phyloP scores from a whole-genome alignment of 1,139 yeast genomes.

The Geotrichum reessii region DNA sequence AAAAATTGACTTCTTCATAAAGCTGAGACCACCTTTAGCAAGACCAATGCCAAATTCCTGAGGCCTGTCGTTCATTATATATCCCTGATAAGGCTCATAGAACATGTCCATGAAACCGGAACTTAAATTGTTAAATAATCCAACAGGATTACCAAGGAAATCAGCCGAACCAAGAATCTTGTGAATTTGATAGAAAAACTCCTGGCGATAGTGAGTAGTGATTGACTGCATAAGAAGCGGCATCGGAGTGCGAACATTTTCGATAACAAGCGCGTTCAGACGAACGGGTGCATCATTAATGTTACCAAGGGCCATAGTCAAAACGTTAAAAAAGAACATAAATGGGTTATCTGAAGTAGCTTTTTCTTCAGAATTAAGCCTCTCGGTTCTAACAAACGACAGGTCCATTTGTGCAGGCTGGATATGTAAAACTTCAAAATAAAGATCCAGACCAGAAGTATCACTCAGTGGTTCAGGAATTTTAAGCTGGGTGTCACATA shows the following conservation, averaged over 20 bases:
- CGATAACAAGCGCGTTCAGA: conserved; percentile 79
- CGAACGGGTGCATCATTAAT: conserved; percentile 95
- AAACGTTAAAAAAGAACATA: conserved; percentile 67
- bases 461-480: conserved; percentile 66
- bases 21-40: conserved; percentile 93
- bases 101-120: conserved; percentile 95
- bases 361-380: conserved; percentile 56
- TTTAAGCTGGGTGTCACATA: conserved; percentile 58
- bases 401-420: conserved; percentile 87
- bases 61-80: conserved; percentile 87
- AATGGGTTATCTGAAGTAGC: conserved; percentile 52
- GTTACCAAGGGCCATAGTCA: conserved; percentile 96
- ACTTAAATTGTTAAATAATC: conserved; percentile 83
- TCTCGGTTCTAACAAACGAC: conserved; percentile 88
- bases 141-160: conserved; percentile 94
- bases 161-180: conserved; percentile 95
- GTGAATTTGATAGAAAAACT: conserved; percentile 85
- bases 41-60: conserved; percentile 92
- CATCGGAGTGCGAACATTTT: conserved; percentile 80
- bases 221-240: conserved; percentile 68
- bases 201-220: conserved; percentile 84
- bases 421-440: conserved; percentile 85
- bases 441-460: conserved; percentile 65
- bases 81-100: conserved; percentile 96
- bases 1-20: conserved; percentile 88